Percentiles rank a stretch among this genome's conserved stretches.
These are phyloP conservation scores for Blumeriella jaapii DNA, from an alignment of 2,329 filamentous ascomycete species.

Conservation along the genomic window DNA sequence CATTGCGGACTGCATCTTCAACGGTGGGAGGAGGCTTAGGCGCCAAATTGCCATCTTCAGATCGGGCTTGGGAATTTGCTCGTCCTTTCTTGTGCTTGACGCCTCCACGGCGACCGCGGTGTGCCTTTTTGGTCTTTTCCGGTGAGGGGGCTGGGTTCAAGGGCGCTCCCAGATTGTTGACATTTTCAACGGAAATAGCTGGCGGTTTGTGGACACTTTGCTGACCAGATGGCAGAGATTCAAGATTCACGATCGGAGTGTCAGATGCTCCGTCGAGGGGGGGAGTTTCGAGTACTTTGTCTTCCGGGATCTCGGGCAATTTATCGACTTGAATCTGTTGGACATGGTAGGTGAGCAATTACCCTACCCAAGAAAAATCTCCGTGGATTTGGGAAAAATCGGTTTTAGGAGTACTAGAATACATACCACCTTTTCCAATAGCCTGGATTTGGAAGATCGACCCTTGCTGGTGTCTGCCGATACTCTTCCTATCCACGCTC, in stretches of 20 bases:
- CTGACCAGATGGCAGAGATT: too few species aligned
- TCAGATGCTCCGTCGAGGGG: constrained; percentile 5
- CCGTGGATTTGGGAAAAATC: too few species aligned
- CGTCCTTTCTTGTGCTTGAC: constrained; percentile 48
- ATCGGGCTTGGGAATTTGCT: constrained; percentile 34
- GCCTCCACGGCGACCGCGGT: constrained; percentile 61
- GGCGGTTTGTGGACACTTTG: too few species aligned
- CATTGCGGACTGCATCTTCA: constrained; percentile 47
- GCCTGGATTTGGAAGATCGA: too few species aligned
- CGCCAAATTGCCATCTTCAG: constrained; percentile 6
- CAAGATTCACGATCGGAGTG: too few species aligned
- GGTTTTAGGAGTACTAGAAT: too few species aligned
- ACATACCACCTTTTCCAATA: too few species aligned
- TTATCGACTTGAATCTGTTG: constrained; percentile 3
- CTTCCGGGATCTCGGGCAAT: constrained; percentile 6
- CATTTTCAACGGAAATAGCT: too few species aligned
- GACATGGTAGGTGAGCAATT: too few species aligned
- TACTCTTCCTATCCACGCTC: too few species aligned
- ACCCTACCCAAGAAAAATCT: too few species aligned
- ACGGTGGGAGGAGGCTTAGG: constrained; percentile 32
- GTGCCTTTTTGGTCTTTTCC: constrained; percentile 51
- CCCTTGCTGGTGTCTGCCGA: too few species aligned
- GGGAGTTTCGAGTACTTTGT: constrained; percentile 8
- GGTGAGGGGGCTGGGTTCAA: constrained; percentile 29
- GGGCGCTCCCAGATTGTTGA: constrained; percentile 2